Evolutionary conservation across 345 rosid genomes (phyloP), one percentile per base, ranked within the genome.

Genomic region (Carallia pectinifolia): DNA sequence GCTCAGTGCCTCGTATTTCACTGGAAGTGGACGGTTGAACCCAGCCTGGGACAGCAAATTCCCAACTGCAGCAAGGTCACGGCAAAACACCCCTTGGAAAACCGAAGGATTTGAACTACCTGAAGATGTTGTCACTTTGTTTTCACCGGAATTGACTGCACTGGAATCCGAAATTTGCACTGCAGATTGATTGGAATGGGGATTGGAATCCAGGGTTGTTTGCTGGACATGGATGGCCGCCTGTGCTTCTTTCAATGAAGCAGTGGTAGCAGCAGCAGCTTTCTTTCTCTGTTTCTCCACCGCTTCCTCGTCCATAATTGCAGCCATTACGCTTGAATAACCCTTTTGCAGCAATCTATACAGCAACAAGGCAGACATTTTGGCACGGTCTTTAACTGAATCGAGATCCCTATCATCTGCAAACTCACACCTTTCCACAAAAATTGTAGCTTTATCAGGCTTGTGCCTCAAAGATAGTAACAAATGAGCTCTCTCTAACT

Each of bases 61-160:
- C 60, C 96, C 96, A 34, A 94, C 97, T 0, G 72, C 88, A 0
- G 97, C 89, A 17, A 91, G 85, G 72, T 95, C 99, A 38, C 99
- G 78, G 84, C 97, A 95, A 80, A 95, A 95, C 17, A 92, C 85
- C n/a, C 97, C 97, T 62, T 89, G 97, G 69, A 86, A 90, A 66
- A 78, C 85, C 62, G 86, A 82, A 7, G 87, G 10, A 69, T 84
- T 62, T 1, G 78, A 17, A 39, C 52, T 36, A 12, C 80, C 80
- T 52, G 79, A 53, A 7, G 76, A 36, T 10, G 82, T 31, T 30
- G 75, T 53, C 4, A 39, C 50, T 23, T 72, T 71, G 64, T 60
- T 75, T 36, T 81, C 84, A 33, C 47, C 38, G 6, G 68, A 63
- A 61, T 40, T 48, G 31, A 64, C 67, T 72, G 73, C 67, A 6